Percentiles rank a stretch among this genome's conserved stretches.
Conservation (phyloP, 768 basidiomycete genomes). For the Cyclocybe cylindracea region DNA sequence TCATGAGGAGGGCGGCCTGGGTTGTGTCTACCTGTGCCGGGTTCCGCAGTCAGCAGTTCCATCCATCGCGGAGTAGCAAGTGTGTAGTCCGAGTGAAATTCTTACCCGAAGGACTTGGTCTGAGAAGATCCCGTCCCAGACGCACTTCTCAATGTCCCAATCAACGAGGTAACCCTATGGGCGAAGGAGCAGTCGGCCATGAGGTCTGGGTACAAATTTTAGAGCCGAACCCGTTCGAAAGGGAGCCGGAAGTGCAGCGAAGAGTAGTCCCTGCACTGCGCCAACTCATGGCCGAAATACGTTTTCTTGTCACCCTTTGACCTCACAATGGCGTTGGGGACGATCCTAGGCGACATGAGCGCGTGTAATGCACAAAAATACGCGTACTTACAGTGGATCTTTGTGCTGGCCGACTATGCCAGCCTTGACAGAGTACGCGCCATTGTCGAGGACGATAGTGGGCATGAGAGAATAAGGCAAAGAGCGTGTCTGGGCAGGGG, state of each 20-base stretch:
- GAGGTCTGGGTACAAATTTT: conserved; percentile 6
- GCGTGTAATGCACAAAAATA: not conserved
- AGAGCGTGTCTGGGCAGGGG: conserved; percentile 9
- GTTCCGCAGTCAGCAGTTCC: not conserved
- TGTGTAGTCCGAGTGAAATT: conserved; percentile 6
- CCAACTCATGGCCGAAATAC: conserved; percentile 87
- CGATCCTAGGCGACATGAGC: conserved; percentile 44
- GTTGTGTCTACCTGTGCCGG: conserved; percentile 66
- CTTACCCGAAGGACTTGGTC: conserved; percentile 65
- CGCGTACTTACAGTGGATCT: conserved; percentile 30
- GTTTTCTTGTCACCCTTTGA: conserved; percentile 82
- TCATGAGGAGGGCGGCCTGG: conserved; percentile 76
- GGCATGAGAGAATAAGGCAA: conserved; percentile 13
- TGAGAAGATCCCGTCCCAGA: conserved; percentile 92
- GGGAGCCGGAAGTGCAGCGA: conserved; percentile 82
- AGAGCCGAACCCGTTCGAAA: conserved; percentile 72
- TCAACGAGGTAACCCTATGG: conserved; percentile 86
- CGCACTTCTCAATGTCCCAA: conserved; percentile 93
- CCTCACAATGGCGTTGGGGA: conserved; percentile 81
- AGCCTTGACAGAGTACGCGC: conserved; percentile 80
- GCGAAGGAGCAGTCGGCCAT: conserved; percentile 6
- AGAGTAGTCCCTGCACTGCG: conserved; percentile 74
- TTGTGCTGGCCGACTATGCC: conserved; percentile 45
- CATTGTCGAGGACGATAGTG: conserved; percentile 83
- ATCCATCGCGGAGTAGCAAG: conserved; percentile 3